Evolutionary conservation across 2,329 filamentous ascomycete genomes (phyloP).

Genomic region (Scedosporium dehoogii): DNA sequence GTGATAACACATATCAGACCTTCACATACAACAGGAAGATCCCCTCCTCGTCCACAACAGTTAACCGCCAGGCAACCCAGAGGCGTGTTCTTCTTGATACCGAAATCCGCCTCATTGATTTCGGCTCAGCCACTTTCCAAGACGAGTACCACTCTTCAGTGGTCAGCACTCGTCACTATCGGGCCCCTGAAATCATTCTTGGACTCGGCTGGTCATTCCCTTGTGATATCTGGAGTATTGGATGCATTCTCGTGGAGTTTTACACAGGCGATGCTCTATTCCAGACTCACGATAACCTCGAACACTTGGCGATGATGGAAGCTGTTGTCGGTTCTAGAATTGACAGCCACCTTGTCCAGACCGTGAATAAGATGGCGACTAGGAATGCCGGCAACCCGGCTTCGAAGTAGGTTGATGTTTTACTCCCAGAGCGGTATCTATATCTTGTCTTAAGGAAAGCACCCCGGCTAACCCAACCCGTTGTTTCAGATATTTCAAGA

Average conservation of each 20-base stretch:
- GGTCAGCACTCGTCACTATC: conserved; percentile 60
- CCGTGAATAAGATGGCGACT: conserved; percentile 45
- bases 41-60: conserved; percentile 53
- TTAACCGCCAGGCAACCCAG: conserved; percentile 51
- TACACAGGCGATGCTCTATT: conserved; percentile 63
- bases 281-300: conserved; percentile 63
- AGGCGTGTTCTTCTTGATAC: conserved; percentile 57
- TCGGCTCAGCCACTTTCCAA: conserved; percentile 63
- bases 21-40: conserved; percentile 63
- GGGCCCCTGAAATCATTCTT: conserved; percentile 61
- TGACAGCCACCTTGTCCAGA: conserved; percentile 46
- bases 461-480: conserved; percentile 17
- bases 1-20: conserved; percentile 55
- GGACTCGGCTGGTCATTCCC: conserved; percentile 63
- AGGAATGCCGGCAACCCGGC: conserved; percentile 50
- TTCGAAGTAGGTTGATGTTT: conserved; percentile 44
- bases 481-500: conserved; percentile 51
- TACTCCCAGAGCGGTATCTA: background rate
- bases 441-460: background rate
- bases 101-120: conserved; percentile 61
- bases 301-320: conserved; percentile 70
- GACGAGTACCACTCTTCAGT: conserved; percentile 65
- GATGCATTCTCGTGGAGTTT: conserved; percentile 63
- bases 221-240: conserved; percentile 66
- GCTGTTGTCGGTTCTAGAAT: conserved; percentile 52